Base-by-base conservation (phyloP, 805 yeast species). In the Wickerhamomyces chambardii region DNA sequence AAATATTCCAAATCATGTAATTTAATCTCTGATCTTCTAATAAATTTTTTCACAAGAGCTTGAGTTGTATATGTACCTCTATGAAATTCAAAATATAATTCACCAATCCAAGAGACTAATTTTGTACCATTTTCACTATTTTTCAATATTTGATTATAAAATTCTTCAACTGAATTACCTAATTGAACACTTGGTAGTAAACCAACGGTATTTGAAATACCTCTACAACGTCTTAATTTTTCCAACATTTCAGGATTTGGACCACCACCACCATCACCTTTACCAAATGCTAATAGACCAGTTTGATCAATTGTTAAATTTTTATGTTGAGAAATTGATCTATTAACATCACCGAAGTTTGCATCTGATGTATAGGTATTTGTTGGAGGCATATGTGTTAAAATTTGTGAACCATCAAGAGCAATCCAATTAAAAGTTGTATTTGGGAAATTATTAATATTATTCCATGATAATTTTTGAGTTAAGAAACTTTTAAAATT, bases 241-340 rank as follows among this genome's bases (percentile, higher is more conserved):
- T 92, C 97, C 43, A 90, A 50, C 95, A 87, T 89, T 51, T 84
- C 95, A 28, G 84, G 83, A 4, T 85, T 79, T 31, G 98, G 97
- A 7, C 98, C 98, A 44, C 98, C 98, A 42, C 98, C 98, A 48
- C 98, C 98, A 55, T 90, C 98, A 50, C 98, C 98, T 48, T 83
- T 79, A 28, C 98, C 98, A 48, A 74, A 92, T 30, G 87, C 64
- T 51, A 92, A 62, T 47, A 90, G 64, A 0, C 95, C 90, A 9
- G 84, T 76, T 40, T 84, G 90, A 36, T 79, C 87, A 41, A 78
- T 75, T 38, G 86, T 78, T 44, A 84, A 63, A 49, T 89, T 85
- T 61, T 89, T 84, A 61, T 92, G 95, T 51, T 86, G 90, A 18
- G 65, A 61, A 36, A 78, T 70, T 2, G 95, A 80, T 47, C 96